Evolutionary conservation across 306 rosid genomes (phyloP).

Genomic region (Lathyrus oleraceus): DNA sequence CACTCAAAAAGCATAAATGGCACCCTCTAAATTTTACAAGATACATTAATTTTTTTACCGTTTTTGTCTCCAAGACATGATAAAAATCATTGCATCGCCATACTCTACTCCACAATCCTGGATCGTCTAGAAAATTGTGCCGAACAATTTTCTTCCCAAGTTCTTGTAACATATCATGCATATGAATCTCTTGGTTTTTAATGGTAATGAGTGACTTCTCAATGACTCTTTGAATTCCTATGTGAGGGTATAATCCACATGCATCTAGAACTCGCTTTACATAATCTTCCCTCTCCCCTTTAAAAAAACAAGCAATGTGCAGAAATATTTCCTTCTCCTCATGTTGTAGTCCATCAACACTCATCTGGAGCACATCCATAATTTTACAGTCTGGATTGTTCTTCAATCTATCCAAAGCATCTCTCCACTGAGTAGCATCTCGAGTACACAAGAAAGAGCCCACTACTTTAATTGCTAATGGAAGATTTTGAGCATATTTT

Average conservation of each 20-base stretch:
- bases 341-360: neutral
- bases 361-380: too few relatives aligned
- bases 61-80: neutral
- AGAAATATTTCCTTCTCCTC: neutral
- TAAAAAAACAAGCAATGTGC: slow-evolving; percentile 1
- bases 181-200: slow-evolving; percentile 1
- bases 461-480: too few relatives aligned
- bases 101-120: neutral
- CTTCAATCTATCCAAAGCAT: too few relatives aligned
- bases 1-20: too few relatives aligned
- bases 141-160: neutral
- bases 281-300: neutral
- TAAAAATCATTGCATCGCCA: neutral
- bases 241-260: neutral
- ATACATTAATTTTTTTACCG: neutral
- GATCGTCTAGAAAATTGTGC: neutral
- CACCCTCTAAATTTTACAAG: neutral
- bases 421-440: too few relatives aligned
- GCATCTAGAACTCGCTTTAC: neutral
- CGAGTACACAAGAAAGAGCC: too few relatives aligned
- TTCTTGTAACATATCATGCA: slow-evolving; percentile 30
- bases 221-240: neutral
- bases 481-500: too few relatives aligned
- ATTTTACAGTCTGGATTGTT: too few relatives aligned
- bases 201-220: slow-evolving; percentile 12